Evolutionary conservation across 2,329 filamentous ascomycete species (phyloP).

Genomic region (Xylariaceae sp.): DNA sequence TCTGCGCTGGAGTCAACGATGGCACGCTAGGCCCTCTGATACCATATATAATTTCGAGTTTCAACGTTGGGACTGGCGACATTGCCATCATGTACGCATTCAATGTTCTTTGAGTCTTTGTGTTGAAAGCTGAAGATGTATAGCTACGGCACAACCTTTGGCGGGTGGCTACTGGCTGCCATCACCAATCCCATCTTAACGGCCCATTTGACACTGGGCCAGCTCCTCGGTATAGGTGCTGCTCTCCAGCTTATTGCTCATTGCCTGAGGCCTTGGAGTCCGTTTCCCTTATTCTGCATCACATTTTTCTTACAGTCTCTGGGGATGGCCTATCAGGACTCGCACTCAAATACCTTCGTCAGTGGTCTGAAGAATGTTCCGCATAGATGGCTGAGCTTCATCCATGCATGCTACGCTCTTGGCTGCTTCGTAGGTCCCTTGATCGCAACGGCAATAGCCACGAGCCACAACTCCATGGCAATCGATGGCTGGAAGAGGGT

Average conservation of each 20-base stretch:
- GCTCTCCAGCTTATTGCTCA: constrained; percentile 50
- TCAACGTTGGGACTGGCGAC: constrained; percentile 34
- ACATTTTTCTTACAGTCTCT: constrained; percentile 56
- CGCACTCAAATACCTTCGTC: constrained; percentile 60
- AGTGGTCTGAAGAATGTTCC: constrained; percentile 42
- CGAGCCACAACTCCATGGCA: constrained; percentile 17
- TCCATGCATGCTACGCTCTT: constrained; percentile 59
- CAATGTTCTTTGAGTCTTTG: no score
- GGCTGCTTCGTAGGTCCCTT: constrained; percentile 56
- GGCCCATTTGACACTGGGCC: constrained; percentile 49
- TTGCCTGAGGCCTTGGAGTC: constrained; percentile 49
- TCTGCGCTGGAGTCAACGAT: constrained; percentile 62
- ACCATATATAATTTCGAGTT: constrained; percentile 57
- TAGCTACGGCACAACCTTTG: constrained; percentile 53
- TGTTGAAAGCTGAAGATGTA: background rate
- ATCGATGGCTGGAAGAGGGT: constrained; percentile 48
- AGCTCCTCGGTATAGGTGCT: constrained; percentile 53
- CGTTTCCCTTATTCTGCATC: constrained; percentile 52
- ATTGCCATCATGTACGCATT: constrained; percentile 24
- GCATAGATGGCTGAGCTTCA: constrained; percentile 58
- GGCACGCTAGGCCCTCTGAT: constrained; percentile 60
- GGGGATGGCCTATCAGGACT: constrained; percentile 61
- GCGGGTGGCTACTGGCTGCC: constrained; percentile 57
- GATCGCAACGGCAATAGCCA: constrained; percentile 46
- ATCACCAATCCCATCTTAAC: constrained; percentile 50